These are phyloP conservation scores for Nepenthes mirabilis DNA, from an alignment of 148 eudicot genomes.

Conservation along the genomic window DNA sequence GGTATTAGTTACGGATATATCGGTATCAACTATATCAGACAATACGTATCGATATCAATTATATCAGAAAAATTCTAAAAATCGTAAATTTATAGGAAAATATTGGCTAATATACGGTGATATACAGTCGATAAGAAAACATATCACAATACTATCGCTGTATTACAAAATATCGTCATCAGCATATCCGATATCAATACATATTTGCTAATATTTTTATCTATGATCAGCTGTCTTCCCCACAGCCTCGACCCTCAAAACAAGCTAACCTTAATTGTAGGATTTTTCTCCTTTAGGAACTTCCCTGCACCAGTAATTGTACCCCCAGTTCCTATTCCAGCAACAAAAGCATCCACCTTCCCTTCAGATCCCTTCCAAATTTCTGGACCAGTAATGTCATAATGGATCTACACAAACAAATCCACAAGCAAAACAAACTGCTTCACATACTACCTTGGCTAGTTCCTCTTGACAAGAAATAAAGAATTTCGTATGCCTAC, in stretches of 20 bases:
- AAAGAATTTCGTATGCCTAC: neutral
- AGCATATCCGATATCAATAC: too few species aligned
- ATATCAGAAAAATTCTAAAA: too few species aligned
- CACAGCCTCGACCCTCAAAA: neutral
- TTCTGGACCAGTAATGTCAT: slow-evolving; percentile 87
- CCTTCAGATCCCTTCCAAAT: slow-evolving; percentile 67
- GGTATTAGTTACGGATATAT: neutral
- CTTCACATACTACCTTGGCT: neutral
- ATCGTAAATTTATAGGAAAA: too few species aligned
- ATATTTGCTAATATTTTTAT: too few species aligned
- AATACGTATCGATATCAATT: too few species aligned
- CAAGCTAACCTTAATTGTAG: slow-evolving; percentile 49
- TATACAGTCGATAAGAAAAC: too few species aligned
- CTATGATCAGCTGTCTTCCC: neutral
- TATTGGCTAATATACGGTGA: too few species aligned
- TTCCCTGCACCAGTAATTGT: slow-evolving; percentile 69
- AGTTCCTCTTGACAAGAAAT: too few species aligned
- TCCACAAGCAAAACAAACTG: neutral
- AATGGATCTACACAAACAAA: slow-evolving; percentile 46
- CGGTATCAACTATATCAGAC: neutral
- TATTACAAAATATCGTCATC: too few species aligned
- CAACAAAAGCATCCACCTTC: slow-evolving; percentile 59
- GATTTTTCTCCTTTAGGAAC: slow-evolving; percentile 69
- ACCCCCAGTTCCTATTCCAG: slow-evolving; percentile 78
- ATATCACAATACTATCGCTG: too few species aligned